phyloP scores from a whole-genome alignment of 257 asterid genomes.

The Oldenlandia corymbosa region DNA sequence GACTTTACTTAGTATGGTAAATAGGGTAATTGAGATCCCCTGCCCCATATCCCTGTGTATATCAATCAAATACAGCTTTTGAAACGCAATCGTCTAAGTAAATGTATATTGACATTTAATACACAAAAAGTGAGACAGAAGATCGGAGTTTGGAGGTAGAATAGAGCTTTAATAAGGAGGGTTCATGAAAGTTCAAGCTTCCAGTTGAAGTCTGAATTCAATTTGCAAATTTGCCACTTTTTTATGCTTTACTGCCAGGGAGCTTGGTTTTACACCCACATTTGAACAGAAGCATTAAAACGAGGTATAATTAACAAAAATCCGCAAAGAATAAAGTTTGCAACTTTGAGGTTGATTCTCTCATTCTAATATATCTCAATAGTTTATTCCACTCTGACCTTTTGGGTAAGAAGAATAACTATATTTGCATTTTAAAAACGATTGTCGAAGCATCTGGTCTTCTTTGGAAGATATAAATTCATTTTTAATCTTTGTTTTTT shows the following conservation, averaged over 20 bases:
- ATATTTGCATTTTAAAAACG: slow-evolving; percentile 7
- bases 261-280: slow-evolving; percentile 3
- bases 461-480: slow-evolving; percentile 20
- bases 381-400: slow-evolving; percentile 9
- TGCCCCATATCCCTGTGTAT: too few species aligned
- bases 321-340: slow-evolving; percentile 10
- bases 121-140: too few species aligned
- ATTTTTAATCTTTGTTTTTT: slow-evolving; percentile 21
- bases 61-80: too few species aligned
- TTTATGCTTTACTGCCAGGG: neutral
- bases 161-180: neutral
- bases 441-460: slow-evolving; percentile 30
- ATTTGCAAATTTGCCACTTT: too few species aligned
- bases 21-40: too few species aligned
- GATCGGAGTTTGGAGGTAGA: neutral
- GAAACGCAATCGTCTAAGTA: too few species aligned
- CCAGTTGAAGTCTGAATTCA: neutral
- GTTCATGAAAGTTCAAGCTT: neutral
- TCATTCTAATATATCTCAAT: slow-evolving; percentile 8
- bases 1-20: neutral
- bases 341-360: slow-evolving; percentile 16
- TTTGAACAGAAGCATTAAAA: neutral
- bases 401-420: slow-evolving; percentile 11
- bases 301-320: neutral
- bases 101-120: too few species aligned